Evolutionary conservation across 148 eudicot genomes (phyloP).

Genomic region (Rhododendron simsii): DNA sequence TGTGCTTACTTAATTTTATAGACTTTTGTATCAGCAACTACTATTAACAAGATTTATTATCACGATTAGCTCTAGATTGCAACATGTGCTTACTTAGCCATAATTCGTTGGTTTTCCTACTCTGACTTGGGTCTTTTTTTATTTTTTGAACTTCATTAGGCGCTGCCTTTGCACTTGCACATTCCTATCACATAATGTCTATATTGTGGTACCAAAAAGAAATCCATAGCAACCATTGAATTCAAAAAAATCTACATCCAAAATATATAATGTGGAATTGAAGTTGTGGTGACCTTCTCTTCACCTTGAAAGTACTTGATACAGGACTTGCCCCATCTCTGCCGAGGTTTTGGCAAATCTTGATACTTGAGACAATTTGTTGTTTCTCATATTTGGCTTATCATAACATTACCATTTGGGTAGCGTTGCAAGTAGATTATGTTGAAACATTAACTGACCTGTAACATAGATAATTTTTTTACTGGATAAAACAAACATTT

Average conservation of each 20-base stretch:
- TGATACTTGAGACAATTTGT: not conserved
- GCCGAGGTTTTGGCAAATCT: not conserved
- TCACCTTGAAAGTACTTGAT: not conserved
- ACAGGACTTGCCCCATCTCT: not conserved
- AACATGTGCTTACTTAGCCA: not conserved
- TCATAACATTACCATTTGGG: not conserved
- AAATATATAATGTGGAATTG: not conserved
- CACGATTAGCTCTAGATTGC: not conserved
- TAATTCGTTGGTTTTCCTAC: not conserved
- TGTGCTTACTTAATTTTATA: not conserved
- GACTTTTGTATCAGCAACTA: not conserved
- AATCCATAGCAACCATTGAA: not conserved
- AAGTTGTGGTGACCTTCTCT: not conserved
- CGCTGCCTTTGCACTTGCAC: not conserved
- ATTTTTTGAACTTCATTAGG: not conserved
- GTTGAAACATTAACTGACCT: not conserved
- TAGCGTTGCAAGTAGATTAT: not conserved
- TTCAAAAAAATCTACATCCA: not conserved
- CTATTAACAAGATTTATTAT: not conserved
- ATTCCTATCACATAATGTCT: not conserved
- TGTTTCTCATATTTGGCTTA: not conserved
- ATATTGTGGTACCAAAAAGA: not conserved
- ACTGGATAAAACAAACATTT: not conserved
- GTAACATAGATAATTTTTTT: not conserved
- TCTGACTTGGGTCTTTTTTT: no score